Evolutionary conservation across 495 filamentous ascomycete species (phyloP).

Genomic region (Cercophora samala): DNA sequence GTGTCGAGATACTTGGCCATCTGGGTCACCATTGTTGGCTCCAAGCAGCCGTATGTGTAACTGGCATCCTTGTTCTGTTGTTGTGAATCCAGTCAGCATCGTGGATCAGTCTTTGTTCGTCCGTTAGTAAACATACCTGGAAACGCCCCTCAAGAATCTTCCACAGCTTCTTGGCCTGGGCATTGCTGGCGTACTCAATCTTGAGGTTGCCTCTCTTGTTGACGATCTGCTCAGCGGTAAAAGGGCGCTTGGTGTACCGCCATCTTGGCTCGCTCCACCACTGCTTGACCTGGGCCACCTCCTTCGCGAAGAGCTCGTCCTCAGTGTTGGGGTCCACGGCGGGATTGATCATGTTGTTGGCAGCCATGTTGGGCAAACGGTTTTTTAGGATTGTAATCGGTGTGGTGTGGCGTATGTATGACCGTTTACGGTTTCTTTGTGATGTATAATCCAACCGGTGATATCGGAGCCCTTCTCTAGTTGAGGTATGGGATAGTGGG

Average conservation of each 20-base stretch:
- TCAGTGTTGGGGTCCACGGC: conserved; percentile 64
- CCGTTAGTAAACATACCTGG: conserved; percentile 51
- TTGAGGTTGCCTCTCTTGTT: conserved; percentile 87
- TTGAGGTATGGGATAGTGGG: conserved; percentile 2
- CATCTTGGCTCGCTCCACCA: conserved; percentile 95
- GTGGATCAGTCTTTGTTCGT: not conserved
- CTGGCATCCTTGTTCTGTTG: conserved; percentile 78
- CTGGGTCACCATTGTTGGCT: conserved; percentile 97
- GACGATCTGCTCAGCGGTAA: conserved; percentile 95
- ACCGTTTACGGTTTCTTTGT: not conserved
- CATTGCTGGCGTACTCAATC: conserved; percentile 88
- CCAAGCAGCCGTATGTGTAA: conserved; percentile 94
- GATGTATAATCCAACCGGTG: not conserved
- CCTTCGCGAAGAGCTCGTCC: conserved; percentile 72
- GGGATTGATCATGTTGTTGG: conserved; percentile 52
- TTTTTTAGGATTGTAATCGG: not conserved
- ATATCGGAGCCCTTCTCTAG: conserved; percentile 1
- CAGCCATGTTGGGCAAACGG: conserved; percentile 47
- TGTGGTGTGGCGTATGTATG: conserved; percentile 1
- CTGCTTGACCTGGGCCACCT: conserved; percentile 81
- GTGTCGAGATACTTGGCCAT: conserved; percentile 99
- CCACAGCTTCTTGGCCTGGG: conserved; percentile 92
- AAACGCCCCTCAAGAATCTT: conserved; percentile 80
- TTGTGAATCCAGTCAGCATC: not conserved
- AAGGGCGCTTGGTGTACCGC: conserved; percentile 88